Evolutionary conservation across 2,329 filamentous ascomycete genomes (phyloP), one percentile per base, ranked within the genome.

Genomic region (Penicillium sp.): DNA sequence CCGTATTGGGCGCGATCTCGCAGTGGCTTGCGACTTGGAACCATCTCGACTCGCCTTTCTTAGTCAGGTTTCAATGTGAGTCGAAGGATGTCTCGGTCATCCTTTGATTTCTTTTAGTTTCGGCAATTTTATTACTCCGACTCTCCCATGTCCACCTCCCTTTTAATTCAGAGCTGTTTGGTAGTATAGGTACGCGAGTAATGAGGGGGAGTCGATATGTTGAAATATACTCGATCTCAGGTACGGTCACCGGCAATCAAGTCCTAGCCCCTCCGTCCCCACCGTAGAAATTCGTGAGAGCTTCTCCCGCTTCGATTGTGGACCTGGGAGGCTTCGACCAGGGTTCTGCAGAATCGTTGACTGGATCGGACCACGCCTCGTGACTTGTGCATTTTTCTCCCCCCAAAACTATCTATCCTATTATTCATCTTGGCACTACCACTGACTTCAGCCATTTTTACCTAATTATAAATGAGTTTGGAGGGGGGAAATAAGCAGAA

Each of bases 261-360:
- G n/a, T 24, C 37, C 37, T 40, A 13, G 61, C 60, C 63, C 63
- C 63, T 65, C 62, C 44, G 48, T 66, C 68, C 67, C 69, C 69
- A 71, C 69, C 62, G 42, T 54, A 62, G 66, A 58, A 59, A 56
- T 67, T 70, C 67, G 62, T 66, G 65, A 62, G 66, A 71, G 67
- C 69, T 71, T 71, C 68, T 71, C 66, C 69, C 69, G 68, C 67
- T 70, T 70, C 68, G 62, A 71, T 71, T 66, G 69, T 71, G 69
- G 69, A 69, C 68, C 69, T 67, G 24, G 21, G 54, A 59, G 61
- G 48, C 58, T 65, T 62, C 55, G 56, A 64, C 63, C 61, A 64
- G 60, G 61, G 58, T 65, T 65, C 63, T 65, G 63, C 61, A 65
- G 63, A 60, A 60, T 55, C 49, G 49, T 26, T 55, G 52, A 58